phyloP scores from a whole-genome alignment of 768 basidiomycete species.

The Pleurotus ostreatus region DNA sequence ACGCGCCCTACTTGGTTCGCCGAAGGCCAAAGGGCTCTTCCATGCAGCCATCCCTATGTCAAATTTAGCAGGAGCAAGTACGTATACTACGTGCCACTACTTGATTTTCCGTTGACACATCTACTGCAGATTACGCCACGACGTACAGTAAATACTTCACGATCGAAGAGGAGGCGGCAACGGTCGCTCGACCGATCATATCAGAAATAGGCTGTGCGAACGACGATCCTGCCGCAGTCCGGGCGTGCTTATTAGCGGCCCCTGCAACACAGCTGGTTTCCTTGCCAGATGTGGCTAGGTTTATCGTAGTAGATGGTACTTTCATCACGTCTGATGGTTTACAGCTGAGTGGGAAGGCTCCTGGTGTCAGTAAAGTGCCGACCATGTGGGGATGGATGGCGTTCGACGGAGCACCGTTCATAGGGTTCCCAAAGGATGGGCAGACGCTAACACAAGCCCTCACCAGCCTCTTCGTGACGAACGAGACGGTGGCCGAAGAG shows the following conservation, averaged over 20 bases:
- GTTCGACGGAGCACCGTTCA: conserved; percentile 46
- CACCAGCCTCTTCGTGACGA: not conserved
- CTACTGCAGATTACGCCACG: conserved; percentile 27
- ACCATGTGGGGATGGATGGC: conserved; percentile 48
- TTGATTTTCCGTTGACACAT: not conserved
- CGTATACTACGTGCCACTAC: no score
- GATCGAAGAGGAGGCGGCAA: conserved; percentile 32
- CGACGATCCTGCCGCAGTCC: conserved; percentile 18
- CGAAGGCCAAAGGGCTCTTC: conserved; percentile 33
- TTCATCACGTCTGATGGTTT: conserved; percentile 36
- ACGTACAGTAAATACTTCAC: conserved; percentile 48
- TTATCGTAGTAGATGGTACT: conserved; percentile 44
- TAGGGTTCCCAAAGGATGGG: conserved; percentile 21
- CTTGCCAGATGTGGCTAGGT: conserved; percentile 32
- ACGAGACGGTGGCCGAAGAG: conserved; percentile 1
- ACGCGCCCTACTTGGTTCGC: conserved; percentile 29
- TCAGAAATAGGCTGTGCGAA: conserved; percentile 35
- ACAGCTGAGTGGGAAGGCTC: conserved; percentile 33
- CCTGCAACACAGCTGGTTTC: conserved; percentile 32
- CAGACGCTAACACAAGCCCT: not conserved
- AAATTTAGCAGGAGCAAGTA: conserved; percentile 43
- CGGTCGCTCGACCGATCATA: conserved; percentile 31
- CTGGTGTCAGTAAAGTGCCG: conserved; percentile 34
- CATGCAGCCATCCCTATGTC: conserved; percentile 38
- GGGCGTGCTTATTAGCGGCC: conserved; percentile 33